Percentiles rank a stretch among this genome's conserved stretches.
Evolutionary conservation across 2,329 filamentous ascomycete genomes (phyloP).

Genomic region (Beauveria bassiana): DNA sequence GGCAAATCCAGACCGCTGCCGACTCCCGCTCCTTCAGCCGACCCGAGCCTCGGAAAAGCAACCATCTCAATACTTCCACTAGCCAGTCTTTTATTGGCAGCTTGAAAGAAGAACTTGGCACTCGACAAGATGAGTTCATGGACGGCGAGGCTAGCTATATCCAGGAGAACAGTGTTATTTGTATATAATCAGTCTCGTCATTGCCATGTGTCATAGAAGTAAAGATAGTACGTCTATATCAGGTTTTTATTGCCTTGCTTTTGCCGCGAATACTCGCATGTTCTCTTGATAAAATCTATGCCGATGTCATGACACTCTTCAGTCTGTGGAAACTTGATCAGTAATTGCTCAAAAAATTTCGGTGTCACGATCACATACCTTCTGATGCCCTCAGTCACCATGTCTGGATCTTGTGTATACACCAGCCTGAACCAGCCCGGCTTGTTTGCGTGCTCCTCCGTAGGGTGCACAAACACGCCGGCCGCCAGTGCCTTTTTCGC

Average conservation of each 20-base stretch:
- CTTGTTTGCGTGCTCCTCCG: slow-evolving; percentile 36
- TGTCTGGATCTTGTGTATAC: slow-evolving; percentile 33
- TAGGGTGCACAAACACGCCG: slow-evolving; percentile 43
- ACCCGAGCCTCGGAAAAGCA: not conserved
- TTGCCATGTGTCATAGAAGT: no score
- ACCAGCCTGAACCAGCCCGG: slow-evolving; percentile 48
- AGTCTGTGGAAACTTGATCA: not conserved
- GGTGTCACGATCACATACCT: slow-evolving; percentile 18
- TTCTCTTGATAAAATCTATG: not conserved
- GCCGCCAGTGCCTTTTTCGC: slow-evolving; percentile 34
- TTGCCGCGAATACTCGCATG: not conserved
- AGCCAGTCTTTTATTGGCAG: no score
- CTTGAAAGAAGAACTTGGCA: no score
- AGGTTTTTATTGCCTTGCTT: not conserved
- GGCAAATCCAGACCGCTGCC: not conserved
- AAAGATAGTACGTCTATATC: no score
- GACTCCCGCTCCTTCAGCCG: not conserved
- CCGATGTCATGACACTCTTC: not conserved
- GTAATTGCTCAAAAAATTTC: no score
- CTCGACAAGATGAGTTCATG: not conserved
- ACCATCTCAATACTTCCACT: no score
- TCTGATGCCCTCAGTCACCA: slow-evolving; percentile 29
- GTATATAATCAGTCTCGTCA: not conserved
- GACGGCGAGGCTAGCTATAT: not conserved
- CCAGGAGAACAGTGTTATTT: not conserved